phyloP scores from a whole-genome alignment of 306 rosid genomes.

The Geum urbanum region DNA sequence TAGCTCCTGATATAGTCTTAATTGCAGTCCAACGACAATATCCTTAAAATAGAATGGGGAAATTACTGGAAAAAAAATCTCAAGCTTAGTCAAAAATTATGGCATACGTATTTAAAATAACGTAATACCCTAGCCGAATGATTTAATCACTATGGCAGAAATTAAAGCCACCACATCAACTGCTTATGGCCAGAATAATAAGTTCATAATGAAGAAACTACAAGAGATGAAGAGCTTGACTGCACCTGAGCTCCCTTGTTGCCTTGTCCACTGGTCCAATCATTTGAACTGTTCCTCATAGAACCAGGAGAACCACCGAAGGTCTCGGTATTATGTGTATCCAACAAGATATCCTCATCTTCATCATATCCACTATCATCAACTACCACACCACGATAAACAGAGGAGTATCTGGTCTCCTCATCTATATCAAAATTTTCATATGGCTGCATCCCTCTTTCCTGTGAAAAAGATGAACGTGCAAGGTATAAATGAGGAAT shows the following conservation, averaged over 20 bases:
- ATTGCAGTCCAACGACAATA: not conserved
- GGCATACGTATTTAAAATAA: no score
- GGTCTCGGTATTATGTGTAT: constrained; percentile 65
- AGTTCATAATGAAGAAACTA: constrained; percentile 31
- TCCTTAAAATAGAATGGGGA: not conserved
- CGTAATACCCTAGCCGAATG: not conserved
- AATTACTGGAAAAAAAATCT: not conserved
- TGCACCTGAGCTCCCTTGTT: constrained; percentile 43
- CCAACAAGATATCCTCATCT: constrained; percentile 49
- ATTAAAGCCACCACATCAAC: not conserved
- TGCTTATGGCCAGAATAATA: not conserved
- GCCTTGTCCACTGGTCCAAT: constrained; percentile 44
- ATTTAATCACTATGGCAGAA: not conserved
- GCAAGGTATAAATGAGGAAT: constrained; percentile 16
- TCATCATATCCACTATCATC: constrained; percentile 74
- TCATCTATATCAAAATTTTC: constrained; percentile 71
- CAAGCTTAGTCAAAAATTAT: not conserved
- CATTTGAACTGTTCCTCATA: constrained; percentile 34
- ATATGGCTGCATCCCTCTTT: constrained; percentile 60
- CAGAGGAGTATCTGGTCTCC: constrained; percentile 92
- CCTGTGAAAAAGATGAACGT: constrained; percentile 52
- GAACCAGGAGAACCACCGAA: constrained; percentile 57
- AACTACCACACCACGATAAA: constrained; percentile 57
- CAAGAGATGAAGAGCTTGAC: constrained; percentile 50
- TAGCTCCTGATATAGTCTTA: not conserved